Percentiles rank a stretch among this genome's conserved stretches.
These are phyloP conservation scores for Dipodascus geniculatus DNA, from an alignment of 805 yeast species.

Conservation along the genomic window DNA sequence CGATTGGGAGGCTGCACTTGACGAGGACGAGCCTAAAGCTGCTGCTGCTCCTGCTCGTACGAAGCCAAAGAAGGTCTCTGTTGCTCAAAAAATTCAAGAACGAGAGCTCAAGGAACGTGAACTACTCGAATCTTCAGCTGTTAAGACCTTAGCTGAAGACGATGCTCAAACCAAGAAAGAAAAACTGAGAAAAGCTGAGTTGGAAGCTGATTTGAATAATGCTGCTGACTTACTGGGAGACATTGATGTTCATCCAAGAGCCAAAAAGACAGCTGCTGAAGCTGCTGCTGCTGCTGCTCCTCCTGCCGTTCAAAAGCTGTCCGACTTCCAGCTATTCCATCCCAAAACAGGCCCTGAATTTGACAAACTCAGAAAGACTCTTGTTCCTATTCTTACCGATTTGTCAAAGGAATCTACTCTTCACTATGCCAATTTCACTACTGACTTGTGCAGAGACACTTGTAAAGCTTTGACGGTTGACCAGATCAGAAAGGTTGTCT, in stretches of 20 bases:
- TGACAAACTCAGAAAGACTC: conserved; percentile 63
- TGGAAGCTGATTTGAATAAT: conserved; percentile 76
- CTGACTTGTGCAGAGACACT: conserved; percentile 78
- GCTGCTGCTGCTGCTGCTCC: conserved; percentile 19
- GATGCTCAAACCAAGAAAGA: conserved; percentile 69
- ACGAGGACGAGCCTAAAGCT: conserved; percentile 45
- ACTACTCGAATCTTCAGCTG: conserved; percentile 35
- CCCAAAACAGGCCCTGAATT: conserved; percentile 72
- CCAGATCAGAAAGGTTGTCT: conserved; percentile 70
- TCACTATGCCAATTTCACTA: conserved; percentile 65
- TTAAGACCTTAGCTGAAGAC: conserved; percentile 33
- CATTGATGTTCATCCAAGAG: conserved; percentile 26
- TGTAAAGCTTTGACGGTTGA: conserved; percentile 74
- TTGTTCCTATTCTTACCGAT: conserved; percentile 47
- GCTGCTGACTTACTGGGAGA: conserved; percentile 90
- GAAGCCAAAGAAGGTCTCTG: conserved; percentile 35
- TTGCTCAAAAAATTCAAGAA: conserved; percentile 29
- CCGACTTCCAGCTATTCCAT: conserved; percentile 53
- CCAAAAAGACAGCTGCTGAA: conserved; percentile 40
- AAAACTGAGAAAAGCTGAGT: conserved; percentile 66
- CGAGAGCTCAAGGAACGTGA: conserved; percentile 34
- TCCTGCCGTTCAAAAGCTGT: conserved; percentile 25
- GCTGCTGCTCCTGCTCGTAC: conserved; percentile 20
- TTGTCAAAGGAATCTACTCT: conserved; percentile 50
- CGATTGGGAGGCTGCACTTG: conserved; percentile 72